Percentiles rank a stretch among this genome's conserved stretches.
Conservation (phyloP, 2,329 filamentous ascomycete genomes). For the Epichloe aotearoae region DNA sequence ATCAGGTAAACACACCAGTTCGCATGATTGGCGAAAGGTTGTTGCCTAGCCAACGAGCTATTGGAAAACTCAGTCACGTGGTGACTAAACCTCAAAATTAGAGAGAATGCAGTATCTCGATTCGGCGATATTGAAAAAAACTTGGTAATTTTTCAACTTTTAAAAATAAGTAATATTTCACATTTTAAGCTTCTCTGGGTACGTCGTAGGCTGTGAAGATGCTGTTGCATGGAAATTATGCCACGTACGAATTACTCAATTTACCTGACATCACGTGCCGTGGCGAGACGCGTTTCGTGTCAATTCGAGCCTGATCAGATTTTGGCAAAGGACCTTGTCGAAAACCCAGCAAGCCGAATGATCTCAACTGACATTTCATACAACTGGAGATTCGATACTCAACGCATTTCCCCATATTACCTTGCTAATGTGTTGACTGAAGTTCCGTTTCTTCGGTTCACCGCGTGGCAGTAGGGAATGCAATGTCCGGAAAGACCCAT, state of each 20-base stretch:
- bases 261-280: constrained; percentile 24
- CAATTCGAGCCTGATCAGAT: not conserved
- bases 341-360: not conserved
- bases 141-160: too few species aligned
- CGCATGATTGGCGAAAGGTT: constrained; percentile 9
- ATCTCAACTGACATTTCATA: not conserved
- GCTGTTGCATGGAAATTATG: not conserved
- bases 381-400: not conserved
- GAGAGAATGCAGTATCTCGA: not conserved
- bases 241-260: constrained; percentile 9
- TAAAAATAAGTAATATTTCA: too few species aligned
- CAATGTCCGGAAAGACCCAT: not conserved
- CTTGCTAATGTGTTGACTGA: not conserved
- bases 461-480: not conserved
- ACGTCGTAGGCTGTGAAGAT: not conserved
- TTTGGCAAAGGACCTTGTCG: not conserved
- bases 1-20: constrained; percentile 10
- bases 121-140: not conserved
- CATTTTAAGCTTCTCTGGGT: not conserved
- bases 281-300: constrained; percentile 18
- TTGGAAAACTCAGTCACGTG: not conserved
- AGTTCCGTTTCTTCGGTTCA: not conserved
- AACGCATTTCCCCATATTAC: not conserved
- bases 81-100: not conserved
- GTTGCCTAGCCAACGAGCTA: constrained; percentile 23